A percentile compares a stretch with the other conserved stretches of the same genome.
These are phyloP conservation scores for Volvox africanus DNA, from an alignment of 139 green algal species.

Conservation along the genomic window DNA sequence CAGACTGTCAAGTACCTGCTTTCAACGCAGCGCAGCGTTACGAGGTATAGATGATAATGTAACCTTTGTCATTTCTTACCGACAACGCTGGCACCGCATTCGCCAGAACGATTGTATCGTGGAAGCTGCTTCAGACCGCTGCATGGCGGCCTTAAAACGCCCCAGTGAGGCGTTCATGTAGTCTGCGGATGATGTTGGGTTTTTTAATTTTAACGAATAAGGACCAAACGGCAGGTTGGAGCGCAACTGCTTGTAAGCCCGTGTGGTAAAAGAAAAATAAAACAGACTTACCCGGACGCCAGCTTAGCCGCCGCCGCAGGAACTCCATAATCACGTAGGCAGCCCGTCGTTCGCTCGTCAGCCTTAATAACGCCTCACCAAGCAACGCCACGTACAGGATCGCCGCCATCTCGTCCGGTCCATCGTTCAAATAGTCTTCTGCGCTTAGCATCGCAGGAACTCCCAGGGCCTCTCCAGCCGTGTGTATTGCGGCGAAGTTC, in stretches of 20 bases:
- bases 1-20: conserved; percentile 3
- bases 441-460: conserved; percentile 79
- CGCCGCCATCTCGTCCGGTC: conserved; percentile 78
- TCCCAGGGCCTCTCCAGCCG: conserved; percentile 65
- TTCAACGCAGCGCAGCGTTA: background rate
- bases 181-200: conserved; percentile 29
- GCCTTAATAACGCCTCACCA: conserved; percentile 79
- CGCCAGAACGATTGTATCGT: conserved; percentile 41
- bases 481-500: conserved; percentile 79
- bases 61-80: background rate
- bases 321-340: conserved; percentile 72
- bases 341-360: conserved; percentile 80
- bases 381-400: conserved; percentile 83
- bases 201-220: no score
- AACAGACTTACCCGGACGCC: conserved; percentile 9
- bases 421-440: conserved; percentile 74
- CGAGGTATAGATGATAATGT: background rate
- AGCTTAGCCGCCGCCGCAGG: conserved; percentile 67
- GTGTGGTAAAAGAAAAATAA: background rate
- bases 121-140: background rate
- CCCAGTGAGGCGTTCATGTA: conserved; percentile 57
- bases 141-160: conserved; percentile 49
- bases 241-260: no score
- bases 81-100: background rate
- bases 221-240: no score